phyloP scores from a whole-genome alignment of 352 stramenopile species.

The Blastocystis sp. region DNA sequence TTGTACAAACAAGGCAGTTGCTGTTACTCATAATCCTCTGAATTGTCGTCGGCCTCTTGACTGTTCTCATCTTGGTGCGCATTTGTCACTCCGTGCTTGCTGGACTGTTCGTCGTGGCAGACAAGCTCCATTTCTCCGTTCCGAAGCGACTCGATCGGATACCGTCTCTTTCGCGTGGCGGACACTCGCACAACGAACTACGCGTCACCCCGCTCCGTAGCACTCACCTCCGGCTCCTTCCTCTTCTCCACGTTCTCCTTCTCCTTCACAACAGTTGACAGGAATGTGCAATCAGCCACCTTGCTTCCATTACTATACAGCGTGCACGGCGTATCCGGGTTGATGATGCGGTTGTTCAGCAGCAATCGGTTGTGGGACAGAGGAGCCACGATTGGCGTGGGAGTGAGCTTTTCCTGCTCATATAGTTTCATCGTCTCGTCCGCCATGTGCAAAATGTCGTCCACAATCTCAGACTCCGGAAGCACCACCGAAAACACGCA shows the following conservation, averaged over 20 bases:
- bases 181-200: conserved; percentile 60
- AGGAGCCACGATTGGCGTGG: not conserved
- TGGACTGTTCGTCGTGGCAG: conserved; percentile 6
- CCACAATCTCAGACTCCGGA: conserved; percentile 38
- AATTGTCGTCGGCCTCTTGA: conserved; percentile 9
- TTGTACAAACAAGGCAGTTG: conserved; percentile 11
- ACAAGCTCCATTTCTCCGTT: conserved; percentile 34
- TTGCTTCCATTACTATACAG: not conserved
- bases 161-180: conserved; percentile 55
- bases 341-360: conserved; percentile 63
- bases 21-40: conserved; percentile 7
- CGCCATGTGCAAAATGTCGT: conserved; percentile 65
- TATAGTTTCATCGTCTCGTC: not conserved
- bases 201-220: not conserved
- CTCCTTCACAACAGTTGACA: conserved; percentile 55
- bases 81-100: not conserved
- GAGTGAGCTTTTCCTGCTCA: not conserved
- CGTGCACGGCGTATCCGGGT: conserved; percentile 44
- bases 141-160: conserved; percentile 30
- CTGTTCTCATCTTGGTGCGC: not conserved
- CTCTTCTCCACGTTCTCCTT: conserved; percentile 37
- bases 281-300: conserved; percentile 39
- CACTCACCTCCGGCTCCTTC: conserved; percentile 29
- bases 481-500: conserved; percentile 31
- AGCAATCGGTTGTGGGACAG: conserved; percentile 43